Evolutionary conservation across 176 grass and related monocot species (phyloP).

Genomic region (Sorghum bicolor): DNA sequence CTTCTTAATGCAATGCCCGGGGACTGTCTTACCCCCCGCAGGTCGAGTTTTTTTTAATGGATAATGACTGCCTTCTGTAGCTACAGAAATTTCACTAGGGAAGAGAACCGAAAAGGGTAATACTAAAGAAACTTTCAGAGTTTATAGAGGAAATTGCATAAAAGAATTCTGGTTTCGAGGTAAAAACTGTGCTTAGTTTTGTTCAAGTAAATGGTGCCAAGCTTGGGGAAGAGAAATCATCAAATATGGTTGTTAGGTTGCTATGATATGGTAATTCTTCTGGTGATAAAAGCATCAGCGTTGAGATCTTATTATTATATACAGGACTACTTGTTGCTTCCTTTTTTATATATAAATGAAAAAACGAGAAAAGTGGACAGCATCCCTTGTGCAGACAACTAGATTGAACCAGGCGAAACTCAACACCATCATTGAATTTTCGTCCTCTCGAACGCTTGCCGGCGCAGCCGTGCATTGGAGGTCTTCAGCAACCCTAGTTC

Average conservation of each 20-base stretch:
- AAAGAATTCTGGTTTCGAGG: not conserved
- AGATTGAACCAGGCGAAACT: not conserved
- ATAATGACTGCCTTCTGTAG: not conserved
- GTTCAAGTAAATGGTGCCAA: not conserved
- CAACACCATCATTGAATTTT: not conserved
- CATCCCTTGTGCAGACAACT: not conserved
- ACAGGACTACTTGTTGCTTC: not conserved
- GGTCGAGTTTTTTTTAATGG: no score
- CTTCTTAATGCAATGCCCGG: no score
- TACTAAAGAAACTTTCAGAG: not conserved
- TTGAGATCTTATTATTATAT: not conserved
- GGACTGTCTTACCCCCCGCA: no score
- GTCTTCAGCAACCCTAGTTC: constrained; percentile 36
- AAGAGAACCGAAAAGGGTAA: not conserved
- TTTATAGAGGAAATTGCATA: not conserved
- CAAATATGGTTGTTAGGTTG: not conserved
- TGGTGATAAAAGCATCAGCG: not conserved
- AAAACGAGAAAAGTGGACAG: not conserved
- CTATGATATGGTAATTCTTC: not conserved
- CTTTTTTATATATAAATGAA: not conserved
- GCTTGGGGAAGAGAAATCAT: not conserved
- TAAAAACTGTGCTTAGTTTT: not conserved
- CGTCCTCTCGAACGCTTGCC: not conserved
- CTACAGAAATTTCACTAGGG: not conserved
- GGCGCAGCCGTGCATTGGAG: not conserved